Percentiles rank a stretch among this genome's conserved stretches.
phyloP scores from a whole-genome alignment of 495 filamentous ascomycete species.

The Aspergillus ellipticus region DNA sequence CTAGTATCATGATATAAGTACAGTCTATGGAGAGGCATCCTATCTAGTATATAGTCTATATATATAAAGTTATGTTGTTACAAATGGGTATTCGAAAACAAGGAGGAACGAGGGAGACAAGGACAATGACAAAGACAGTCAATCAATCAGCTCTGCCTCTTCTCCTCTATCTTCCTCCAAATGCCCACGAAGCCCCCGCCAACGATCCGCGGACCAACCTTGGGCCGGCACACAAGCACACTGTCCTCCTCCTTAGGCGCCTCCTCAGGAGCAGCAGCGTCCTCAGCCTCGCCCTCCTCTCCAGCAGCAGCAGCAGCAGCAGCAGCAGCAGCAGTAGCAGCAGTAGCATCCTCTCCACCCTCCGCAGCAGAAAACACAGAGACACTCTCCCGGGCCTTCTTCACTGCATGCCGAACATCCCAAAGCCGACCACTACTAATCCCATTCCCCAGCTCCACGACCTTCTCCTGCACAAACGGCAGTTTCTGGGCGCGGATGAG shows the following conservation, averaged over 20 bases:
- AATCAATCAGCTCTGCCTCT: slow-evolving; percentile 1
- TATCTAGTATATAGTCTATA: neutral
- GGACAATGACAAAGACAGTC: neutral
- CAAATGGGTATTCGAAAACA: neutral
- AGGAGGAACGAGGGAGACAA: neutral
- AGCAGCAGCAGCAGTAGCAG: too few species aligned
- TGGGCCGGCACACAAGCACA: slow-evolving; percentile 66
- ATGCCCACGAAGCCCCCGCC: slow-evolving; percentile 72
- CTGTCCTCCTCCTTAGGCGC: slow-evolving; percentile 33
- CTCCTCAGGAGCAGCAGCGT: slow-evolving; percentile 2
- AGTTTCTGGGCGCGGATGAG: slow-evolving; percentile 47
- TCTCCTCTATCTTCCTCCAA: slow-evolving; percentile 52
- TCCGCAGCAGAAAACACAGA: slow-evolving; percentile 21
- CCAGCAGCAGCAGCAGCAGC: too few species aligned
- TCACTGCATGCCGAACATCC: slow-evolving; percentile 58
- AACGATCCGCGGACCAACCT: slow-evolving; percentile 56
- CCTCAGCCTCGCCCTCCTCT: neutral
- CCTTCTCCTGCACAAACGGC: slow-evolving; percentile 56
- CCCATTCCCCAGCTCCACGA: slow-evolving; percentile 60
- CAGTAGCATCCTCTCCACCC: neutral
- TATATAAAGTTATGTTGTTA: neutral
- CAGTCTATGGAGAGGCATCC: neutral
- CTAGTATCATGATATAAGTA: too few species aligned
- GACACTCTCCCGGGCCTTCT: slow-evolving; percentile 42
- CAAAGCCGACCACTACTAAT: slow-evolving; percentile 57